These are phyloP conservation scores for Musa itinerans DNA, from an alignment of 176 grass and related monocot species.

Conservation along the genomic window DNA sequence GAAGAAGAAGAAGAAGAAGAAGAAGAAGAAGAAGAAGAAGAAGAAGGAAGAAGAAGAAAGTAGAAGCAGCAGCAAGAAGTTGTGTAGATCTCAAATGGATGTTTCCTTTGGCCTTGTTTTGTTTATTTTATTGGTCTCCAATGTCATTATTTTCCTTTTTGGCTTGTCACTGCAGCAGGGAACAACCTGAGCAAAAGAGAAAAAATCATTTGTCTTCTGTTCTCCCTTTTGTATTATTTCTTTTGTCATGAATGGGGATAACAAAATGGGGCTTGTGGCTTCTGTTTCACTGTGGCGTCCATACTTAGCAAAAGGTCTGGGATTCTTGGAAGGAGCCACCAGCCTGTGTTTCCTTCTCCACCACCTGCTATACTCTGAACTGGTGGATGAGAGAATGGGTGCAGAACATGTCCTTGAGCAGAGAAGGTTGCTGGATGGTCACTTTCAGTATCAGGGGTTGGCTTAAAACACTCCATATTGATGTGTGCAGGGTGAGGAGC, in stretches of 20 bases:
- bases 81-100: conserved; percentile 17
- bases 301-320: too few species aligned
- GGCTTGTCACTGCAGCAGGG: conserved; percentile 49
- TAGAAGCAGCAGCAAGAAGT: not conserved
- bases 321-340: too few species aligned
- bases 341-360: too few species aligned
- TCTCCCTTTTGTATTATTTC: not conserved
- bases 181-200: conserved; percentile 37
- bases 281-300: conserved; percentile 8
- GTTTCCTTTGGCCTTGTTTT: not conserved
- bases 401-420: too few species aligned
- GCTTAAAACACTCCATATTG: too few species aligned
- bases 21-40: not conserved
- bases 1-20: not conserved
- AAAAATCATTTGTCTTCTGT: conserved; percentile 15
- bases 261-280: conserved; percentile 22
- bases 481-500: too few species aligned
- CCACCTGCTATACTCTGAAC: too few species aligned
- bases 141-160: not conserved
- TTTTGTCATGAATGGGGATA: conserved; percentile 32
- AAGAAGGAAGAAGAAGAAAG: not conserved
- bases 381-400: too few species aligned
- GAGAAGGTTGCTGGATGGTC: too few species aligned
- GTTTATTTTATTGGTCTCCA: conserved; percentile 1
- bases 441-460: too few species aligned